Evolutionary conservation across 768 basidiomycete genomes (phyloP).

Genomic region (Mycena floridula): DNA sequence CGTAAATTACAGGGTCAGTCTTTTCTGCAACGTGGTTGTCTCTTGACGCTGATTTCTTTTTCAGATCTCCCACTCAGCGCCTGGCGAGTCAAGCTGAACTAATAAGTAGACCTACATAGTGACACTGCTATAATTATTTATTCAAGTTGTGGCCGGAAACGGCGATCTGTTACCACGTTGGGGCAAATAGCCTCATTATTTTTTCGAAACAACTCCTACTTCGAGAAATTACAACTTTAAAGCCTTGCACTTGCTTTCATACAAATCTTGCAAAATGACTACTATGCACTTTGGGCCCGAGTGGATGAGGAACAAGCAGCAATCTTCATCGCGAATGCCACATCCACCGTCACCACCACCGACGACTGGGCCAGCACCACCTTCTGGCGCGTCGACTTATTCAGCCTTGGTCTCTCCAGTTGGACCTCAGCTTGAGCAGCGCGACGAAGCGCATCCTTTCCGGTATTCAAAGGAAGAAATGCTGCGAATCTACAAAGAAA

Average conservation of each 20-base stretch:
- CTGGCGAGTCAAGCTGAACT: constrained; percentile 61
- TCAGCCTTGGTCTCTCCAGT: constrained; percentile 62
- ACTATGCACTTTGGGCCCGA: constrained; percentile 91
- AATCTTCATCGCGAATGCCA: constrained; percentile 44
- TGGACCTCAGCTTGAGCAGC: constrained; percentile 44
- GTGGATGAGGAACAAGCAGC: constrained; percentile 85
- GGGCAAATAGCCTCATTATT: too few relatives aligned
- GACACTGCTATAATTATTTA: neutral
- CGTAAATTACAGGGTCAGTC: constrained; percentile 77
- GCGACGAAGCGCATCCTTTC: constrained; percentile 72
- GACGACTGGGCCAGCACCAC: constrained; percentile 25
- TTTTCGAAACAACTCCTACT: too few relatives aligned
- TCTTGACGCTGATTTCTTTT: constrained; percentile 8
- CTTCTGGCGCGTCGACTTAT: constrained; percentile 56
- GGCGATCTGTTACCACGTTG: neutral
- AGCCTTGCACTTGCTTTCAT: neutral
- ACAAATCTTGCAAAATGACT: constrained; percentile 32
- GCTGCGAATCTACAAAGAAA: constrained; percentile 77
- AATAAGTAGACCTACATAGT: constrained; percentile 9
- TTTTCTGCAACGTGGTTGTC: neutral
- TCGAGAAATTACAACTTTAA: too few relatives aligned
- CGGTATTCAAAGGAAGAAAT: constrained; percentile 83
- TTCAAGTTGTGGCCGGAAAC: neutral
- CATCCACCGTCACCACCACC: constrained; percentile 59
- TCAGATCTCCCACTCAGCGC: constrained; percentile 62